Percentiles rank a stretch among this genome's conserved stretches.
Evolutionary conservation across 2,329 filamentous ascomycete species (phyloP).

Genomic region (Aspergillus sp.): DNA sequence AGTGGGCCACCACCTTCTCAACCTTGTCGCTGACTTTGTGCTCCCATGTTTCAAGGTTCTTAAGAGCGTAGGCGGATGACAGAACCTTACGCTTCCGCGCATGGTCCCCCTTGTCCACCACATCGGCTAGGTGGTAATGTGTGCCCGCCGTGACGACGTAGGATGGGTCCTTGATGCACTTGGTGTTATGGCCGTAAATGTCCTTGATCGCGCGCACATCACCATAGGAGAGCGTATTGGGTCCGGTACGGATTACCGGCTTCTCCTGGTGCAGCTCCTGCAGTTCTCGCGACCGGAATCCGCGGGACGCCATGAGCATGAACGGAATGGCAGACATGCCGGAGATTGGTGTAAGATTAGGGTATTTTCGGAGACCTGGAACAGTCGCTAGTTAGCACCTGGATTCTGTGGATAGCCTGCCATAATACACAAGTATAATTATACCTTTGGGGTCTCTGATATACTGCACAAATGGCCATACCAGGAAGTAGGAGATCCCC

Average conservation of each 20-base stretch:
- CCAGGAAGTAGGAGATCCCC: slow-evolving; percentile 28
- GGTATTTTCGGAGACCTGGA: slow-evolving; percentile 50
- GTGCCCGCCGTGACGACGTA: slow-evolving; percentile 51
- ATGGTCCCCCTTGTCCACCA: slow-evolving; percentile 56
- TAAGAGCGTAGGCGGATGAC: slow-evolving; percentile 54
- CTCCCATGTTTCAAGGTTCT: slow-evolving; percentile 59
- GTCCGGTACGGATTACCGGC: slow-evolving; percentile 50
- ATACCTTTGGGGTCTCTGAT: slow-evolving; percentile 33
- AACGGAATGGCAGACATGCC: slow-evolving; percentile 52
- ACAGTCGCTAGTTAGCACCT: slow-evolving; percentile 6
- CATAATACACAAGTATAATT: not conserved
- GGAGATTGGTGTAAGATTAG: slow-evolving; percentile 47
- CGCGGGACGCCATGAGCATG: slow-evolving; percentile 48
- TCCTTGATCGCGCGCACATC: slow-evolving; percentile 51
- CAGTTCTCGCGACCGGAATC: slow-evolving; percentile 48
- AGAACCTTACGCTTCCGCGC: slow-evolving; percentile 55
- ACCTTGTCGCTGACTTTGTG: slow-evolving; percentile 58
- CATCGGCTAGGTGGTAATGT: slow-evolving; percentile 57
- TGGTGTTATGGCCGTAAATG: slow-evolving; percentile 55
- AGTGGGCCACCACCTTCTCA: slow-evolving; percentile 46
- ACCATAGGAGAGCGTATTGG: slow-evolving; percentile 49
- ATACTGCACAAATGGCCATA: slow-evolving; percentile 29
- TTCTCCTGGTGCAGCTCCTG: slow-evolving; percentile 50
- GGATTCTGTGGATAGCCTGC: no score
- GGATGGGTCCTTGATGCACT: slow-evolving; percentile 54